Percentiles rank a stretch among this genome's conserved stretches.
These are phyloP conservation scores for Penicillium flavigenum DNA, from an alignment of 495 filamentous ascomycete genomes.

Conservation along the genomic window DNA sequence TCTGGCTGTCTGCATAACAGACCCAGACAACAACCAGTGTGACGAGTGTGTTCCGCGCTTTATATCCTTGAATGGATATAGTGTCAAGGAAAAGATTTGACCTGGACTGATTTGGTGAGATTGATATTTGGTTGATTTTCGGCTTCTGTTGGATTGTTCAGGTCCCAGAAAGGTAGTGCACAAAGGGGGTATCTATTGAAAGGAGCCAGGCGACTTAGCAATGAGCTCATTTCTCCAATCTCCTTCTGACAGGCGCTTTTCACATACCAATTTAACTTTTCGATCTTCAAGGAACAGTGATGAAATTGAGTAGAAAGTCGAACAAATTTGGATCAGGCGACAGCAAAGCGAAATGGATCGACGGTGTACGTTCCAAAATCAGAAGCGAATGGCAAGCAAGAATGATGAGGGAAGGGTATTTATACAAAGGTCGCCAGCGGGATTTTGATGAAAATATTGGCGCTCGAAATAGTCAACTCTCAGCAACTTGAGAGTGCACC, in stretches of 20 bases:
- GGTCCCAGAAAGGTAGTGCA: neutral
- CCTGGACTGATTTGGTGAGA: neutral
- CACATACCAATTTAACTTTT: conserved; percentile 15
- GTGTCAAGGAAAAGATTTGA: neutral
- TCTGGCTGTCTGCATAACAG: conserved; percentile 12
- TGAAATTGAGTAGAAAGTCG: neutral
- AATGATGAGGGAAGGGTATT: neutral
- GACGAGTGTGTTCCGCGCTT: neutral
- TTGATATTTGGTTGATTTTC: neutral
- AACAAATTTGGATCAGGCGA: neutral
- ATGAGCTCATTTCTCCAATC: neutral
- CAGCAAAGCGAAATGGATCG: neutral
- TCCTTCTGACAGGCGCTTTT: neutral
- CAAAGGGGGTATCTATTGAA: neutral
- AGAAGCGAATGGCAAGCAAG: neutral
- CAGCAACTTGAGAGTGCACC: conserved; percentile 16
- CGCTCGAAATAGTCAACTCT: conserved; percentile 13
- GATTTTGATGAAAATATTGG: neutral
- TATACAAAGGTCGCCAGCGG: conserved; percentile 2
- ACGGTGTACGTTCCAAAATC: neutral
- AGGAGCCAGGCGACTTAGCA: conserved; percentile 9
- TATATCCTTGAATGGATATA: neutral
- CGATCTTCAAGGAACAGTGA: neutral
- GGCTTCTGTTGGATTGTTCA: neutral
- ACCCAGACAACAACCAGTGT: neutral